A percentile compares a stretch with the other conserved stretches of the same genome.
Conservation (phyloP, 306 rosid genomes). For the Fragaria nilgerrensis region DNA sequence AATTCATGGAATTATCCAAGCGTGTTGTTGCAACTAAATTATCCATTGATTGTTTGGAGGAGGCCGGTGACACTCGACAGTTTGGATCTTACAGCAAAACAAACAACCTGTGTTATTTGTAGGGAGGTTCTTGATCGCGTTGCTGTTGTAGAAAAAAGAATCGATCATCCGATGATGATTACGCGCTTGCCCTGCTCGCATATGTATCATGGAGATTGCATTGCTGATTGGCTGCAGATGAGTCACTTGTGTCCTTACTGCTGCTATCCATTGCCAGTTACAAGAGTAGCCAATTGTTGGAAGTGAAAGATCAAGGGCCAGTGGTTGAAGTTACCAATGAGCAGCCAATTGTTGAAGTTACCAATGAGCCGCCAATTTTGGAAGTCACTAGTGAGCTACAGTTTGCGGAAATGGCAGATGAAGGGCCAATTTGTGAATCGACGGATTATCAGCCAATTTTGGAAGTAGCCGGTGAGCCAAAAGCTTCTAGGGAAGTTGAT, state of each 20-base stretch:
- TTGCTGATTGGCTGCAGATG: background rate
- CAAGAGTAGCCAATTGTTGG: background rate
- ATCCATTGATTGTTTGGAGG: too few relatives aligned
- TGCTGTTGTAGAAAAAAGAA: too few relatives aligned
- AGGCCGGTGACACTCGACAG: too few relatives aligned
- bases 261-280: background rate
- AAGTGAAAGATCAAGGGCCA: too few relatives aligned
- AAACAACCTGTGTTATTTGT: too few relatives aligned
- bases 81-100: too few relatives aligned
- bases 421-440: background rate
- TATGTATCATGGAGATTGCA: too few relatives aligned
- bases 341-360: background rate
- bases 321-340: background rate
- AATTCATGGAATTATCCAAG: too few relatives aligned
- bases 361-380: background rate
- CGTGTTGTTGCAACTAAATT: too few relatives aligned
- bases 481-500: background rate
- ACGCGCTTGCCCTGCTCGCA: too few relatives aligned
- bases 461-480: background rate
- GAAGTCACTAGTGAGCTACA: background rate
- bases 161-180: too few relatives aligned
- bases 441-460: background rate
- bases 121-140: too few relatives aligned
- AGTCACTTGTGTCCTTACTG: background rate
- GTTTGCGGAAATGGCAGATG: background rate